A percentile compares a stretch with the other conserved stretches of the same genome.
Conservation (phyloP, 202 grass and related monocot genomes). For the Hordeum pubiflorum region DNA sequence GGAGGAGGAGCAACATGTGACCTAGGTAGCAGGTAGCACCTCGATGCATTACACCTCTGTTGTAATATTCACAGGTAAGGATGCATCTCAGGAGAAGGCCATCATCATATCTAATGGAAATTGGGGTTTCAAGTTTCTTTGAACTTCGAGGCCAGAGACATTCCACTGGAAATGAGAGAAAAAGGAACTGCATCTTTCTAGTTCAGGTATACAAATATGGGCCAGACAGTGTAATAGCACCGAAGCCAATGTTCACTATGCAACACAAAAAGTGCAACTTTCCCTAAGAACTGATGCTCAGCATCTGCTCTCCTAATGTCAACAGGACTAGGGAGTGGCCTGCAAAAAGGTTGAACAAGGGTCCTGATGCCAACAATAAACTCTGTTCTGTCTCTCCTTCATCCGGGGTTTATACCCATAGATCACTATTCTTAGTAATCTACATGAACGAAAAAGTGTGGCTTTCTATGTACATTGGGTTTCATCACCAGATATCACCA, state of each 20-base stretch:
- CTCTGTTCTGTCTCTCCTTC: neutral
- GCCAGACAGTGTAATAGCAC: neutral
- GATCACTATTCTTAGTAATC: neutral
- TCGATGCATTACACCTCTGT: neutral
- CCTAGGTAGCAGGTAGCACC: neutral
- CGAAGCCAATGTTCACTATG: neutral
- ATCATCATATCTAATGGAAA: slow-evolving; percentile 3
- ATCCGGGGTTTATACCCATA: neutral
- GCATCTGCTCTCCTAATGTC: neutral
- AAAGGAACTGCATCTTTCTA: neutral
- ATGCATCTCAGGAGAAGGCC: neutral
- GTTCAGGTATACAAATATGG: neutral
- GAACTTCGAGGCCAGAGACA: neutral
- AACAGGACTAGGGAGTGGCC: neutral
- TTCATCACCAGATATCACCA: neutral
- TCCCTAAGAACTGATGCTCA: neutral
- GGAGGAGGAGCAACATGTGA: neutral
- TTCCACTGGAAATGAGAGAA: neutral
- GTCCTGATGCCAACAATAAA: neutral
- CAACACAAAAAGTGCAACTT: neutral
- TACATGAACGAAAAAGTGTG: neutral
- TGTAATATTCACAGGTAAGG: neutral
- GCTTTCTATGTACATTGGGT: neutral
- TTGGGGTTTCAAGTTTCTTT: neutral
- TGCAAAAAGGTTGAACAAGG: neutral